Evolutionary conservation across 352 stramenopile genomes (phyloP), one percentile per base, ranked within the genome.

Genomic region (Phytophthora capsici): DNA sequence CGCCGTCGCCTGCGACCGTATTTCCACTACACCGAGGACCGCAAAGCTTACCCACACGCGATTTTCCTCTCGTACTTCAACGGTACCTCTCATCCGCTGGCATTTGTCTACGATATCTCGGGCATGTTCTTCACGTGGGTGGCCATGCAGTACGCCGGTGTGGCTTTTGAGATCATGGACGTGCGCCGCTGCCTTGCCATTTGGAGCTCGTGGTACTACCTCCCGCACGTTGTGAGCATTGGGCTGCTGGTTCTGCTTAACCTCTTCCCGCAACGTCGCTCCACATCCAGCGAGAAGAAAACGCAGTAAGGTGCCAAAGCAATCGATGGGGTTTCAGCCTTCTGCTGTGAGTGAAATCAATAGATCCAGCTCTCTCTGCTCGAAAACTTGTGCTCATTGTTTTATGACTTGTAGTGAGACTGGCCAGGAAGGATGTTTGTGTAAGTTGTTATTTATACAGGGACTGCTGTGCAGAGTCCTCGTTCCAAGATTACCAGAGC

Each of bases 1-100:
- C 88, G 86, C 38, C 88, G 88, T 60, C 88, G 84, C 13, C 55
- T 91, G 14, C 80, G 88, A 25, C 66, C 82, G 32, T 91, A 79
- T 61, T 95, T 95, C 66, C 88, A 95, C 74, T 94, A 94, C 79
- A 93, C 81, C 20, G 88, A 94, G 40, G 88, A 93, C 62, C 88
- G 88, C 59, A 73, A 75, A 38, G 85, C 86, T 49, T 78, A 94
- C 58, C 78, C 88, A 30, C 86, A 93, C 53, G 71, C 81, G 17
- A 89, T 94, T 43, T 95, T 94, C 70, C 57, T 91, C 28, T 89
- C 77, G 44, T 94, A 93, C 71, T 91, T 88, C 51, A 74, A 89
- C 58, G 79, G 82, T 32, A 83, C 86, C 10, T 86, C 75, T 17
- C 82, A 92, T 64, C 84, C 84, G 25, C 67, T 95, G 34, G 88